phyloP scores from a whole-genome alignment of 805 yeast species.

The Komagataella phaffii region DNA sequence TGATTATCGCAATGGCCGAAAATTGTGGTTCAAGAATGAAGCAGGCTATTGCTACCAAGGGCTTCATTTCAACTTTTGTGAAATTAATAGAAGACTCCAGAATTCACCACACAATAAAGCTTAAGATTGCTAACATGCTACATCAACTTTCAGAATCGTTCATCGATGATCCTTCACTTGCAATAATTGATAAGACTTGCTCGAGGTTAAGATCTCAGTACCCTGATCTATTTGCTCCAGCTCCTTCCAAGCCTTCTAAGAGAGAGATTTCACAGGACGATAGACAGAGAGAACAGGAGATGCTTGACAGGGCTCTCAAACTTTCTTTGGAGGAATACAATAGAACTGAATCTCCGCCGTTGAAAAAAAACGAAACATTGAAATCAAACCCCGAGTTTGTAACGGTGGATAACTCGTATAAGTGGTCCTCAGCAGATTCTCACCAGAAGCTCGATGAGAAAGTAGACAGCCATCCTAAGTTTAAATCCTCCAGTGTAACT shows the following conservation, averaged over 20 bases:
- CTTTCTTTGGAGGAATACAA: conserved; percentile 56
- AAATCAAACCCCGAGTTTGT: background rate
- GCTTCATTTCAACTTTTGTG: conserved; percentile 33
- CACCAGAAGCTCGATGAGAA: conserved; percentile 9
- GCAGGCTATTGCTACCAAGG: conserved; percentile 44
- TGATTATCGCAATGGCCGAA: conserved; percentile 52
- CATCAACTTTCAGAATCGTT: conserved; percentile 55
- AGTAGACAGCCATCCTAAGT: conserved; percentile 6
- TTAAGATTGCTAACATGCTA: conserved; percentile 51
- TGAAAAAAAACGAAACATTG: conserved; percentile 7
- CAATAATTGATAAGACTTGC: conserved; percentile 52
- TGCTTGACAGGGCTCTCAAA: conserved; percentile 61
- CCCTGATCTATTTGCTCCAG: conserved; percentile 16
- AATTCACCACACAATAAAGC: conserved; percentile 57
- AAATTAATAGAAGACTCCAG: conserved; percentile 36
- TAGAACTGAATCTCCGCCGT: conserved; percentile 13
- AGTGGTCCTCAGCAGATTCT: conserved; percentile 5
- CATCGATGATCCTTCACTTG: conserved; percentile 61
- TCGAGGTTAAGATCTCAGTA: conserved; percentile 28
- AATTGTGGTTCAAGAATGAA: conserved; percentile 65
- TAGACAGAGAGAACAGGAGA: conserved; percentile 57
- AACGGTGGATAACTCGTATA: background rate
- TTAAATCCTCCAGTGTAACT: background rate
- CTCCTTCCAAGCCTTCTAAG: conserved; percentile 49
- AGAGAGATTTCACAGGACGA: conserved; percentile 30